Evolutionary conservation across 2,329 filamentous ascomycete species (phyloP).

Genomic region (Trichoderma sp.): DNA sequence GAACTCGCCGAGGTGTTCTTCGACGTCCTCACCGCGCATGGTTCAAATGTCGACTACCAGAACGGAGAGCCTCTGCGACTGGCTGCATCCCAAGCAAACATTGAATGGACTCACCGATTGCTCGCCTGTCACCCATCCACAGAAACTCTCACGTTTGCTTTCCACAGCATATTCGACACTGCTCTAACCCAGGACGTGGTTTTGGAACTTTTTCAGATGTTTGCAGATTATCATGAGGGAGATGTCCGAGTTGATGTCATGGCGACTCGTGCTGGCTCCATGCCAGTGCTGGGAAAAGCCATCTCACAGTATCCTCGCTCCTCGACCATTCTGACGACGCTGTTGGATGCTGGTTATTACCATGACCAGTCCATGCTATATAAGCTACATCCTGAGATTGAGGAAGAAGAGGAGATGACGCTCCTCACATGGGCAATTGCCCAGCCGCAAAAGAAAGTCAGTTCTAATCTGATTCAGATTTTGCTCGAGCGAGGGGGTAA

Average conservation of each 20-base stretch:
- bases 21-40: slow-evolving; percentile 37
- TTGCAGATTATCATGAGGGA: slow-evolving; percentile 48
- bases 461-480: slow-evolving; percentile 54
- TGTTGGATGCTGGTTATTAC: slow-evolving; percentile 58
- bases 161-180: slow-evolving; percentile 55
- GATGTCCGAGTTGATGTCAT: slow-evolving; percentile 51
- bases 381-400: slow-evolving; percentile 44
- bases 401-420: slow-evolving; percentile 54
- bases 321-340: slow-evolving; percentile 47
- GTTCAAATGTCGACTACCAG: slow-evolving; percentile 49
- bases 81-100: slow-evolving; percentile 51
- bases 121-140: slow-evolving; percentile 49
- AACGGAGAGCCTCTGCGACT: slow-evolving; percentile 53
- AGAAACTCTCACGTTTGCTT: slow-evolving; percentile 49
- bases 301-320: slow-evolving; percentile 55
- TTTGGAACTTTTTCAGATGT: slow-evolving; percentile 50
- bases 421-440: slow-evolving; percentile 60
- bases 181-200: slow-evolving; percentile 48
- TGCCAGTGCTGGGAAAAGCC: slow-evolving; percentile 52
- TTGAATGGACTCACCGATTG: slow-evolving; percentile 48
- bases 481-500: slow-evolving; percentile 48
- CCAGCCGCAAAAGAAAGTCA: slow-evolving; percentile 62
- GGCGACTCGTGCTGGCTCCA: slow-evolving; percentile 40
- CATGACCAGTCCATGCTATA: slow-evolving; percentile 51
- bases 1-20: slow-evolving; percentile 46